Evolutionary conservation across 345 rosid species (phyloP), one percentile per base, ranked within the genome.

Genomic region (Euclidium syriacum): DNA sequence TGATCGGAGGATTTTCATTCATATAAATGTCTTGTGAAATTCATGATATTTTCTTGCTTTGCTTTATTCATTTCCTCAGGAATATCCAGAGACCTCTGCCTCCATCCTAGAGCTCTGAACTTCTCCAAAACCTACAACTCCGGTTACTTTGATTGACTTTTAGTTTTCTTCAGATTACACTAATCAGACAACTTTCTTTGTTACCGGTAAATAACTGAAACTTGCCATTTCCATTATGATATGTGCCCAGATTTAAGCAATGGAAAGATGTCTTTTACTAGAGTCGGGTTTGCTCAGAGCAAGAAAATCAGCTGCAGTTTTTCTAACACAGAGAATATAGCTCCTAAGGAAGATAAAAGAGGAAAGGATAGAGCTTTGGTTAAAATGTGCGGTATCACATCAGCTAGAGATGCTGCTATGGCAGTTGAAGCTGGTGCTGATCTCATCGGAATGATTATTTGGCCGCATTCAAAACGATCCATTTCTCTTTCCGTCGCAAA

Each of bases 391-490:
- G 96, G 97, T 52, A 76, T 90, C 26, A 83, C 96, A 47, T 85
- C 96, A 20, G 85, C 87, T 1, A 58, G 52, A 72, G 96, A 90
- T 71, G 96, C 96, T 24, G 85, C 81, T 16, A 65, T 82, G 69
- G 97, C 96, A 5, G 96, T 87, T 56, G 97, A 90, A 81, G 89
- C 94, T 44, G 96, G 95, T 35, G 96, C 96, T 22, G 58, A 83
- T 75, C 78, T 81, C 39, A 82, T 83, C 12, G 97, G 97, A 58
- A 94, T 94, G 95, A 87, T 94, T 68, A 65, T 90, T 38, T 87
- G 91, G 92, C 92, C 96, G 8, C 71, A 87, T 43, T 84, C 96
- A 30, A 94, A 87, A 62, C 86, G 90, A 2, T 90, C 97, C 3
- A 54, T 94, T 75, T 84, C 97, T 14, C 76, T 79, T 34, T 72